These are phyloP conservation scores for Apiospora kogelbergensis DNA, from an alignment of 2,329 filamentous ascomycete species.

Conservation along the genomic window DNA sequence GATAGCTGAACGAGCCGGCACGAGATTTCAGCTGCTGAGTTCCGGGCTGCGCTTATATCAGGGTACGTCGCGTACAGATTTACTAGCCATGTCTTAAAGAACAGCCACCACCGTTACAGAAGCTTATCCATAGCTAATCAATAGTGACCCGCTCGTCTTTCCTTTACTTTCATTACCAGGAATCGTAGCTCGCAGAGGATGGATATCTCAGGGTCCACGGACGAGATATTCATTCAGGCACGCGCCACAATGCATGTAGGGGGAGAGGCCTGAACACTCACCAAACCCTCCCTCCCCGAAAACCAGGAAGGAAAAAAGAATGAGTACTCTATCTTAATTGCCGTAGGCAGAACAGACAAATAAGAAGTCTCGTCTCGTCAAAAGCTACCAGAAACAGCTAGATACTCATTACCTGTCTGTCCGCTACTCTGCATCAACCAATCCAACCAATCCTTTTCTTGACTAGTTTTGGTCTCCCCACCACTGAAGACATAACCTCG, in stretches of 20 bases:
- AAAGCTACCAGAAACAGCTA: background rate
- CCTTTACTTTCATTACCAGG: background rate
- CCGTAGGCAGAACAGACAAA: too few relatives aligned
- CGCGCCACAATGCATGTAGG: background rate
- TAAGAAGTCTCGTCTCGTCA: background rate
- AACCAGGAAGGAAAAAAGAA: too few relatives aligned
- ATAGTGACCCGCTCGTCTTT: background rate
- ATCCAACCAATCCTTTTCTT: background rate
- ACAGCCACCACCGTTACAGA: background rate
- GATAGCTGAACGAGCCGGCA: background rate
- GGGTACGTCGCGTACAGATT: background rate
- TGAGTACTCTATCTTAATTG: background rate
- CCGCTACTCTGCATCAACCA: background rate
- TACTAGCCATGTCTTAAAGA: background rate
- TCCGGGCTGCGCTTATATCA: background rate
- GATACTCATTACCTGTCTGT: background rate
- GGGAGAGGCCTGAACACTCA: too few relatives aligned
- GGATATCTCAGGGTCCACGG: background rate
- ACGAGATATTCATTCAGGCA: background rate
- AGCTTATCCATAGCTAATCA: background rate
- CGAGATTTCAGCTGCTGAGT: background rate
- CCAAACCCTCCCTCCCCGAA: too few relatives aligned
- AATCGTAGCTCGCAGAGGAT: background rate
- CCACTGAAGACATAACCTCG: background rate
- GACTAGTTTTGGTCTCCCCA: background rate